Evolutionary conservation across 1,139 yeast species (phyloP).

Genomic region (Nakaseomyces uthaithaninus): DNA sequence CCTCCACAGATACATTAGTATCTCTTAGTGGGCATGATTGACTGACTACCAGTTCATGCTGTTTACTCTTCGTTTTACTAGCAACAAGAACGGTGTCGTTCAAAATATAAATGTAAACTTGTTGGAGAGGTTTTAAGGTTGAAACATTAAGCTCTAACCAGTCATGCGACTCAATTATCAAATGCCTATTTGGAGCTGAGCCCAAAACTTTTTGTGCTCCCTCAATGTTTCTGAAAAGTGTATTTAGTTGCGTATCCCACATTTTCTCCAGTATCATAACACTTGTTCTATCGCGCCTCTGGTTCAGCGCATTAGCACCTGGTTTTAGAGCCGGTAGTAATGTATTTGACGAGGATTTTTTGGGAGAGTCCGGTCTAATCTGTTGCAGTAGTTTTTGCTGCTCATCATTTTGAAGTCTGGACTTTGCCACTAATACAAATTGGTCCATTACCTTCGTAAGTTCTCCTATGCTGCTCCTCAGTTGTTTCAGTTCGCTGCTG

Average conservation of each 20-base stretch:
- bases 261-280: slow-evolving; percentile 65
- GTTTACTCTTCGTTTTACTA: slow-evolving; percentile 43
- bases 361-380: neutral
- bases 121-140: slow-evolving; percentile 73
- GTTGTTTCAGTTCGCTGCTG: slow-evolving; percentile 51
- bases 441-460: slow-evolving; percentile 56
- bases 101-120: slow-evolving; percentile 66
- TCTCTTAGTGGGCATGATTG: slow-evolving; percentile 75
- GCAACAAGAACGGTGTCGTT: slow-evolving; percentile 77
- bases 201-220: slow-evolving; percentile 81
- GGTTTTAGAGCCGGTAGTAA: slow-evolving; percentile 24
- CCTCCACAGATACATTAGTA: slow-evolving; percentile 38
- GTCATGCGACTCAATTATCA: slow-evolving; percentile 68
- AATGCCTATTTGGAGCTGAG: slow-evolving; percentile 72
- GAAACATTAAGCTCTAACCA: slow-evolving; percentile 87
- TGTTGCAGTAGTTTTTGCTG: slow-evolving; percentile 13
- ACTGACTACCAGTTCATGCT: slow-evolving; percentile 50
- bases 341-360: slow-evolving; percentile 1
- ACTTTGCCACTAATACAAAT: slow-evolving; percentile 62
- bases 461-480: slow-evolving; percentile 55
- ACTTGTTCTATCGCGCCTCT: slow-evolving; percentile 53
- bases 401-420: slow-evolving; percentile 42
- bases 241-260: slow-evolving; percentile 71
- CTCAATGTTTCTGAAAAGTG: slow-evolving; percentile 74
- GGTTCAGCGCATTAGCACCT: slow-evolving; percentile 11